These are phyloP conservation scores for Eleusine coracana DNA, from an alignment of 176 grass and related monocot species.

Conservation along the genomic window DNA sequence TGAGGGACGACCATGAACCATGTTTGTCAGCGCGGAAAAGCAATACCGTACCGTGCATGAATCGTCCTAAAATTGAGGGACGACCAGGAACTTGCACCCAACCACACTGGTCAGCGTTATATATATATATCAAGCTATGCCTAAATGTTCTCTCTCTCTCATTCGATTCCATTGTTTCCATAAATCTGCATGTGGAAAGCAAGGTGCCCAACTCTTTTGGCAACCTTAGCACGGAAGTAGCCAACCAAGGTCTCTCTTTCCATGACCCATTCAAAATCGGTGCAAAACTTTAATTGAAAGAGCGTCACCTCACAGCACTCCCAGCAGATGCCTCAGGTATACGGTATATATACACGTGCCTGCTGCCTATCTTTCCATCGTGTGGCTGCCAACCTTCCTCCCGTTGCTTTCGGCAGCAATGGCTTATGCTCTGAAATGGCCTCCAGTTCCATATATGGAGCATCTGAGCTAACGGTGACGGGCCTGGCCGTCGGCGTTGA, in stretches of 20 bases:
- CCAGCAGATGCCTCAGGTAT: neutral
- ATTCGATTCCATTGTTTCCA: conserved; percentile 1
- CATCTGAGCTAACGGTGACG: neutral
- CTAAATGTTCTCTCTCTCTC: neutral
- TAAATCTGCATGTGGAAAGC: conserved; percentile 29
- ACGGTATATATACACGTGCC: neutral
- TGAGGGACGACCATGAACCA: too few relatives aligned
- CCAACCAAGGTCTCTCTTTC: neutral
- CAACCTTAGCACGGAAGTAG: conserved; percentile 6
- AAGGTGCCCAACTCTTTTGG: conserved; percentile 24
- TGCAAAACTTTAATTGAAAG: too few relatives aligned
- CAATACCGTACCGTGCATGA: too few relatives aligned
- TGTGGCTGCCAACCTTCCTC: conserved; percentile 1
- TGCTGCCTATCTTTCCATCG: neutral
- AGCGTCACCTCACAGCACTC: too few relatives aligned
- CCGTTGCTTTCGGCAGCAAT: conserved; percentile 5
- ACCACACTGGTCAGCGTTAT: too few relatives aligned
- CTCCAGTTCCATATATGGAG: conserved; percentile 19
- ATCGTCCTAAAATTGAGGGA: too few relatives aligned
- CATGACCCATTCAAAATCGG: neutral
- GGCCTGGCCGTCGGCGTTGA: neutral
- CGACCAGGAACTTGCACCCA: too few relatives aligned
- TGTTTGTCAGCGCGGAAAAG: too few relatives aligned
- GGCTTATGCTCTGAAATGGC: neutral
- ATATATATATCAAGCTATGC: too few relatives aligned